These are phyloP conservation scores for Lichtheimia hyalospora DNA, from an alignment of 371 early-diverging fungal species.

Conservation along the genomic window DNA sequence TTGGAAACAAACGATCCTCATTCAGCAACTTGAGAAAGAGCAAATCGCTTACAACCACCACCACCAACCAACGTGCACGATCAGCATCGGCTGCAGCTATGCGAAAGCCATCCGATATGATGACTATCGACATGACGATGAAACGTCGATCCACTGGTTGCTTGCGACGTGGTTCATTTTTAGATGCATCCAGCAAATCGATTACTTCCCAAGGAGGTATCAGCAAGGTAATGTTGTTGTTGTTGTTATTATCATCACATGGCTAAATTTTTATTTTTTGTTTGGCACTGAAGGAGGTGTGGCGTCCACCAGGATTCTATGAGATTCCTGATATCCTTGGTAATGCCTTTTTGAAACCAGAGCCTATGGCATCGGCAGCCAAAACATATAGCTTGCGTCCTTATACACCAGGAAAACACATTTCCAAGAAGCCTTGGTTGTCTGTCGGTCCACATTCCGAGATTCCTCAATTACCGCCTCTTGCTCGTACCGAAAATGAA, in stretches of 20 bases:
- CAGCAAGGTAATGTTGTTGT: slow-evolving; percentile 11
- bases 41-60: slow-evolving; percentile 44
- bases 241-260: slow-evolving; percentile 1
- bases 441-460: slow-evolving; percentile 37
- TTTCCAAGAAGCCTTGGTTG: slow-evolving; percentile 48
- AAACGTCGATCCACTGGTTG: slow-evolving; percentile 51
- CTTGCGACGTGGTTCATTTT: slow-evolving; percentile 37
- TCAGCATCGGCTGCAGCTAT: slow-evolving; percentile 7
- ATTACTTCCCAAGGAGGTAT: slow-evolving; percentile 4
- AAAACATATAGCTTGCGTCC: slow-evolving; percentile 29
- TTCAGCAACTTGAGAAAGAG: slow-evolving; percentile 37
- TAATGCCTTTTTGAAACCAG: slow-evolving; percentile 42
- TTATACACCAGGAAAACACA: slow-evolving; percentile 33
- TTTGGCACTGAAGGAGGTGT: slow-evolving; percentile 2
- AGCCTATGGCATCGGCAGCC: slow-evolving; percentile 20
- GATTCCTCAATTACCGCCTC: slow-evolving; percentile 44
- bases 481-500: slow-evolving; percentile 37
- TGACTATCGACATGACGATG: slow-evolving; percentile 27
- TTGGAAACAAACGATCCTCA: slow-evolving; percentile 35
- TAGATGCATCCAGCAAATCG: slow-evolving; percentile 7
- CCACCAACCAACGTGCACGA: slow-evolving; percentile 16
- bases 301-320: slow-evolving; percentile 3
- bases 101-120: slow-evolving; percentile 13
- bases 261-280: slow-evolving; percentile 7
- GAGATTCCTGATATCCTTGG: slow-evolving; percentile 46